Evolutionary conservation across 306 rosid species (phyloP).

Genomic region (Leucaena leucocephala): DNA sequence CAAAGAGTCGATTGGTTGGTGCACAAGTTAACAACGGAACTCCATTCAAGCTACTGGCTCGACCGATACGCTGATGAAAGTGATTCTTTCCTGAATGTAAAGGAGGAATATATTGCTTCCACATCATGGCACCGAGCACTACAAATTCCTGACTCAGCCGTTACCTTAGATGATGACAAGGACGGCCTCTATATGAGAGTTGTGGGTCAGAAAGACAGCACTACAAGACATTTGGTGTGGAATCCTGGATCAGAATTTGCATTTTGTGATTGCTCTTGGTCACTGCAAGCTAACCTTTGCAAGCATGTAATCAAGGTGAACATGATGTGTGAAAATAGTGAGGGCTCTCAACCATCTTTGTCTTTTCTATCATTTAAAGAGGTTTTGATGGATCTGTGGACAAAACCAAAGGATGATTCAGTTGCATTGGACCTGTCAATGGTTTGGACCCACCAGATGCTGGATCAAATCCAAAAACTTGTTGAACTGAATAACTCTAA

Average conservation of each 20-base stretch:
- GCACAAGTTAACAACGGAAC: slow-evolving; percentile 88
- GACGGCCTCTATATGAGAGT: slow-evolving; percentile 74
- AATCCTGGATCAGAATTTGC: slow-evolving; percentile 91
- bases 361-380: slow-evolving; percentile 74
- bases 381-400: slow-evolving; percentile 56
- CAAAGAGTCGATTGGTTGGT: slow-evolving; percentile 98
- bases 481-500: slow-evolving; percentile 52
- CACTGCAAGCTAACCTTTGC: slow-evolving; percentile 85
- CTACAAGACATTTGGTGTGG: slow-evolving; percentile 68
- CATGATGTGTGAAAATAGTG: slow-evolving; percentile 58
- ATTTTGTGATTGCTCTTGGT: slow-evolving; percentile 68
- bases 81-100: slow-evolving; percentile 82
- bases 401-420: slow-evolving; percentile 75
- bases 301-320: slow-evolving; percentile 89
- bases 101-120: slow-evolving; percentile 88
- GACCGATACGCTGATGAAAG: slow-evolving; percentile 92
- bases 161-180: slow-evolving; percentile 68
- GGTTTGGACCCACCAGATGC: slow-evolving; percentile 71
- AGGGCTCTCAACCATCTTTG: slow-evolving; percentile 60
- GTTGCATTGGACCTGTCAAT: slow-evolving; percentile 56
- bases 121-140: slow-evolving; percentile 91
- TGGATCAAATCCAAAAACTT: slow-evolving; percentile 68
- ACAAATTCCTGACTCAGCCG: slow-evolving; percentile 71
- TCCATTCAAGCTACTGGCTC: slow-evolving; percentile 93
- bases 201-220: slow-evolving; percentile 67